Evolutionary conservation across 345 rosid genomes (phyloP).

Genomic region (Hibiscus mutabilis): DNA sequence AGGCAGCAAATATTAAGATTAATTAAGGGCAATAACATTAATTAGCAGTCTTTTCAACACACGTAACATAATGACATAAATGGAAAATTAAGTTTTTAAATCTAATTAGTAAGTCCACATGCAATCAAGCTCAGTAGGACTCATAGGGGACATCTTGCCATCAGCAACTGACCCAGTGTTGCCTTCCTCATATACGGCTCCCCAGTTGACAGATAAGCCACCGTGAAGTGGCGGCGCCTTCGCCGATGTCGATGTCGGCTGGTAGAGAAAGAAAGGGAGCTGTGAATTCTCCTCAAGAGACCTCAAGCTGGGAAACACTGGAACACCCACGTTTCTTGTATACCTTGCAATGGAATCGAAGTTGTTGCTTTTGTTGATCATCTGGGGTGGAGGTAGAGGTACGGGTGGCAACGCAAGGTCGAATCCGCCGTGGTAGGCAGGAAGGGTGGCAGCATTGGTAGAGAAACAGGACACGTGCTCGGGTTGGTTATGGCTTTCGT

Average conservation of each 20-base stretch:
- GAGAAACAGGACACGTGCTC: constrained; percentile 99
- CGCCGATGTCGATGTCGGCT: constrained; percentile 20
- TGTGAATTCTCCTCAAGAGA: constrained; percentile 81
- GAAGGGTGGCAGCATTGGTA: constrained; percentile 43
- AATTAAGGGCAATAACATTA: too few species aligned
- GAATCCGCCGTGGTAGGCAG: constrained; percentile 16
- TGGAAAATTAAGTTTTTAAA: background rate
- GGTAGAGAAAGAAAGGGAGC: constrained; percentile 42
- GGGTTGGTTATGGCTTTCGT: constrained; percentile 36
- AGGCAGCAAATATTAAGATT: too few species aligned
- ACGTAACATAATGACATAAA: too few species aligned
- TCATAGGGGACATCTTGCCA: constrained; percentile 34
- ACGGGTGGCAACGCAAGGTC: constrained; percentile 23
- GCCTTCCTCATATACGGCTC: constrained; percentile 19
- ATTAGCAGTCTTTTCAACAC: too few species aligned
- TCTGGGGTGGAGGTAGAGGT: constrained; percentile 4
- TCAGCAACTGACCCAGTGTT: constrained; percentile 6
- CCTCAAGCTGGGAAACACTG: constrained; percentile 56
- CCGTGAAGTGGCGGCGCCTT: constrained; percentile 13
- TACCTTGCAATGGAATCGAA: constrained; percentile 13
- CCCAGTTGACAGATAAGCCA: constrained; percentile 34
- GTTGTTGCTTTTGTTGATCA: background rate
- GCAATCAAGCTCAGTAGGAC: constrained; percentile 63
- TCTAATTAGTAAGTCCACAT: constrained; percentile 50
- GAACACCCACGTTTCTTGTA: constrained; percentile 29